Percentiles rank a stretch among this genome's conserved stretches.
Evolutionary conservation across 2,329 filamentous ascomycete species (phyloP).

Genomic region (Blastomyces emzantsi): DNA sequence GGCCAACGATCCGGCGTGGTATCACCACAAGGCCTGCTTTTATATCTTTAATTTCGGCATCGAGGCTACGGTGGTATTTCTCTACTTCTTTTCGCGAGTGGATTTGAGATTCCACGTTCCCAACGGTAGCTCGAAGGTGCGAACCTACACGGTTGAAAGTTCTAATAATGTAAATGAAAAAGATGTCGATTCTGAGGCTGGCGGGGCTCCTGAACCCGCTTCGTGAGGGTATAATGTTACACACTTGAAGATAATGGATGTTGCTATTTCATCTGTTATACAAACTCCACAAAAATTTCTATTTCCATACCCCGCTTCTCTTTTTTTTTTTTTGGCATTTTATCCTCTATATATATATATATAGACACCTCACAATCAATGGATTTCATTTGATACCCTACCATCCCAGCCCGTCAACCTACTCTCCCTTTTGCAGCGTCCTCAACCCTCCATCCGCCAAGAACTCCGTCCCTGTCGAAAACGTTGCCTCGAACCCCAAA

Average conservation of each 20-base stretch:
- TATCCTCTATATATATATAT: neutral
- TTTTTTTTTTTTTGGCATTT: neutral
- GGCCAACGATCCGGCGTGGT: slow-evolving; percentile 53
- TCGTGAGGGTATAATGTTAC: neutral
- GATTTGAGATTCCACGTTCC: slow-evolving; percentile 69
- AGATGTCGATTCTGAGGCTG: neutral
- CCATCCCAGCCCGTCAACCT: neutral
- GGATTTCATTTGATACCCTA: neutral
- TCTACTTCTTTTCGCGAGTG: slow-evolving; percentile 59
- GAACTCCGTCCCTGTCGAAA: slow-evolving; percentile 14
- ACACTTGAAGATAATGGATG: too few species aligned
- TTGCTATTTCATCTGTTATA: neutral
- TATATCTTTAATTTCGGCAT: slow-evolving; percentile 71
- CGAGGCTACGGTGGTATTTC: slow-evolving; percentile 60
- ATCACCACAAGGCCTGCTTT: slow-evolving; percentile 61
- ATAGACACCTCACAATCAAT: neutral
- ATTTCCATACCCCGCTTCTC: neutral
- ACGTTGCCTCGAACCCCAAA: slow-evolving; percentile 16
- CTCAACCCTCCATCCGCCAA: slow-evolving; percentile 14
- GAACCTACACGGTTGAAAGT: slow-evolving; percentile 10
- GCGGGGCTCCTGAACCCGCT: neutral
- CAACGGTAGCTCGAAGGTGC: slow-evolving; percentile 46
- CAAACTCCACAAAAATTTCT: neutral
- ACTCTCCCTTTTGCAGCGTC: slow-evolving; percentile 4
- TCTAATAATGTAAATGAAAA: neutral